A percentile compares a stretch with the other conserved stretches of the same genome.
Conservation (phyloP, 257 asterid genomes). For the Cordia subcordata region DNA sequence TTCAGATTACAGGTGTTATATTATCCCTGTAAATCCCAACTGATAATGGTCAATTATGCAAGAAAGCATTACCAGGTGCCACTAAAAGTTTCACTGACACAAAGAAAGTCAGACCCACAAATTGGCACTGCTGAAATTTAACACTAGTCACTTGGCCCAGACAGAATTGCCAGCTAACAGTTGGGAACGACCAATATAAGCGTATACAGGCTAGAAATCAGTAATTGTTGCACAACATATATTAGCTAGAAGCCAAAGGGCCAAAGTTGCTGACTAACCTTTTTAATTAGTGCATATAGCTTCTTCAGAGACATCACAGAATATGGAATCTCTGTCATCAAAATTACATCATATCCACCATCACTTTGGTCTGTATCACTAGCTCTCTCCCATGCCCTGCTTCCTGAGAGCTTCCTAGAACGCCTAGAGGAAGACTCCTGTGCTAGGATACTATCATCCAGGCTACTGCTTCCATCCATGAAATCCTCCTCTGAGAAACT, state of each 20-base stretch:
- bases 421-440: conserved; percentile 29
- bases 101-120: too few species aligned
- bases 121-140: too few species aligned
- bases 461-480: conserved; percentile 34
- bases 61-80: too few species aligned
- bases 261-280: conserved; percentile 9
- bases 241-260: not conserved
- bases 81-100: too few species aligned
- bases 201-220: too few species aligned
- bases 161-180: too few species aligned
- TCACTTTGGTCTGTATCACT: conserved; percentile 24
- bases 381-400: conserved; percentile 42
- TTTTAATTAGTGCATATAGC: conserved; percentile 28
- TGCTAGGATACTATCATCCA: conserved; percentile 33
- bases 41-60: too few species aligned
- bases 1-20: too few species aligned
- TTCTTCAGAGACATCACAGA: conserved; percentile 30
- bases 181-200: too few species aligned
- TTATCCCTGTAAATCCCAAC: too few species aligned
- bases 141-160: too few species aligned
- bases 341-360: conserved; percentile 33
- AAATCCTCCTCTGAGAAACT: conserved; percentile 40
- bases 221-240: not conserved
- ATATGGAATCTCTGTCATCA: conserved; percentile 34
- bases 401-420: conserved; percentile 35